A percentile compares a stretch with the other conserved stretches of the same genome.
phyloP scores from a whole-genome alignment of 176 grass and related monocot species.

The Oryza coarctata region DNA sequence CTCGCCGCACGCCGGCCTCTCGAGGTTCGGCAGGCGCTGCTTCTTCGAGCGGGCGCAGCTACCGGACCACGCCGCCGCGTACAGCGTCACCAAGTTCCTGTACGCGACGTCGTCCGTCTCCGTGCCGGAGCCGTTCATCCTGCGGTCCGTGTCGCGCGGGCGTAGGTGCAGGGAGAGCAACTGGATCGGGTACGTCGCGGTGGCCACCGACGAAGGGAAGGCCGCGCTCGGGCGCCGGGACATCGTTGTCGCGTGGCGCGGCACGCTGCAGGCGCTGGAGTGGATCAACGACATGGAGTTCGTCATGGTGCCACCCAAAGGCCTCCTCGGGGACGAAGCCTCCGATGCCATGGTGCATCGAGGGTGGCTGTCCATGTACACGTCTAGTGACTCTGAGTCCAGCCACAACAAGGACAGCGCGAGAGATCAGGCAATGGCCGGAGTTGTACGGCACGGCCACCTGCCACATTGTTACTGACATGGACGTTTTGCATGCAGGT shows the following conservation, averaged over 20 bases:
- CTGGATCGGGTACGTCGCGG: constrained; percentile 88
- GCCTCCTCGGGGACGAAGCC: constrained; percentile 17
- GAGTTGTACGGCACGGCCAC: neutral
- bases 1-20: constrained; percentile 62
- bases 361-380: constrained; percentile 75
- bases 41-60: constrained; percentile 54
- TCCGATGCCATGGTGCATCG: constrained; percentile 51
- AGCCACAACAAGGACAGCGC: constrained; percentile 64
- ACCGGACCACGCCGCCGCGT: constrained; percentile 36
- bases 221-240: constrained; percentile 67
- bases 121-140: constrained; percentile 52
- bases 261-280: constrained; percentile 56
- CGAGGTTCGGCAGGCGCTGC: constrained; percentile 24
- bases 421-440: constrained; percentile 22
- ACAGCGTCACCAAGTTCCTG: constrained; percentile 65
- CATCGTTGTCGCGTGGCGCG: constrained; percentile 79
- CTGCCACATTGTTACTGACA: neutral
- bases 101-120: constrained; percentile 67
- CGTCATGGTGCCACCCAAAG: constrained; percentile 41
- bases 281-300: constrained; percentile 80
- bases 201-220: constrained; percentile 66
- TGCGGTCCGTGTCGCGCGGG: constrained; percentile 4
- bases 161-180: constrained; percentile 61
- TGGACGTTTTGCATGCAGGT: constrained; percentile 33
- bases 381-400: constrained; percentile 44